phyloP scores from a whole-genome alignment of 371 early-diverging fungal genomes.

The Cokeromyces recurvatus region DNA sequence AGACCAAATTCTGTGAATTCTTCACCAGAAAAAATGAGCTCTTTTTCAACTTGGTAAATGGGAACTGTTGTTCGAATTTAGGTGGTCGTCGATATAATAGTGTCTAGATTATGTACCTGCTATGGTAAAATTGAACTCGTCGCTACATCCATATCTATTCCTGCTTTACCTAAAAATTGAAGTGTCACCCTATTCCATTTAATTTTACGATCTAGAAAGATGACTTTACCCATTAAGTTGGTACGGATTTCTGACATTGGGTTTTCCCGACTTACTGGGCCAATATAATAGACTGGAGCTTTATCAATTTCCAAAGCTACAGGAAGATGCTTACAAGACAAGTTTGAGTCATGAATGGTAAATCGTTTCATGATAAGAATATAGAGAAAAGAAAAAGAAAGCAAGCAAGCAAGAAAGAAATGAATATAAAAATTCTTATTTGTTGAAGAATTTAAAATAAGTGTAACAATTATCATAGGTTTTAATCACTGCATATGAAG shows the following conservation, averaged over 20 bases:
- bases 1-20: slow-evolving; percentile 38
- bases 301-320: slow-evolving; percentile 12
- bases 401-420: neutral
- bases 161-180: slow-evolving; percentile 35
- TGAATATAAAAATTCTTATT: neutral
- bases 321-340: slow-evolving; percentile 15
- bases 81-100: no score
- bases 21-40: slow-evolving; percentile 42
- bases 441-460: neutral
- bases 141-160: slow-evolving; percentile 28
- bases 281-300: slow-evolving; percentile 39
- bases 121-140: no score
- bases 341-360: slow-evolving; percentile 7
- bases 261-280: slow-evolving; percentile 37
- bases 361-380: slow-evolving; percentile 17
- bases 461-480: neutral
- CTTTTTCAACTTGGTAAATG: slow-evolving; percentile 43
- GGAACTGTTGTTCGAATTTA: slow-evolving; percentile 24
- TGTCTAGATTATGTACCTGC: no score
- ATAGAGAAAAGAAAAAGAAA: no score
- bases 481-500: no score
- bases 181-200: slow-evolving; percentile 47
- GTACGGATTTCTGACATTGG: slow-evolving; percentile 43
- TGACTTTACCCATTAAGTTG: slow-evolving; percentile 33
- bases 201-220: slow-evolving; percentile 37